Evolutionary conservation across 257 asterid species (phyloP), one percentile per base, ranked within the genome.

Genomic region (Eucommia ulmoides): DNA sequence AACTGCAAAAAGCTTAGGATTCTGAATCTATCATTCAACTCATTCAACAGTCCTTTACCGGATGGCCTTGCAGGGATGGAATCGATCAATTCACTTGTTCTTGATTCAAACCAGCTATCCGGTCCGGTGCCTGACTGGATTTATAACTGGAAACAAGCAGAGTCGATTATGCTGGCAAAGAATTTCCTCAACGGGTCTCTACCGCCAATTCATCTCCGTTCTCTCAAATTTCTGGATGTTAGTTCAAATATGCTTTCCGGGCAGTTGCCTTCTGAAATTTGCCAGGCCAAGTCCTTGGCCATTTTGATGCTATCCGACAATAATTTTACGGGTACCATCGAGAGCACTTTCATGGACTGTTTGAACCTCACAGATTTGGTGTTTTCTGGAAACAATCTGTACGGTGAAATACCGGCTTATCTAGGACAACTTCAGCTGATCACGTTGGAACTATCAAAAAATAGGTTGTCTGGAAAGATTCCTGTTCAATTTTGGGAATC

Each of bases 111-210:
- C 63, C 61, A 20, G 7, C 57, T 87, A 38, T 76, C 91, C 1
- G 94, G 97, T 3, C 60, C 75, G 0, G 19, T 87, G 41, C 94
- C 94, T 0, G 41, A 9, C 1, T 87, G 97, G 97, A 78, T 83
- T 60, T 81, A 93, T 2, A 72, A 73, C 23, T 87, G 91, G 97
- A 81, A 64, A 55, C 55, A 49, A 22, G 72, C 63, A 3, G 71
- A 62, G 23, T 53, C 82, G 1, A 50, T 83, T 6, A 55, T 58
- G 7, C 68, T 83, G 12, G 60, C 94, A 14, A 72, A 76, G 57
- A 87, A 87, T 60, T 66, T 45, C 49, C 61, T 87, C 23, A 76
- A 15, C 8, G 94, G 93, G 50, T 17, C 72, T 47, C 54, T 87
- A 20, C 93, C 91, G 6, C 74, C 77, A 14, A 80, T 87, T 3